Base-by-base conservation (phyloP, 495 filamentous ascomycete species). In the Schizothecium vesticola region DNA sequence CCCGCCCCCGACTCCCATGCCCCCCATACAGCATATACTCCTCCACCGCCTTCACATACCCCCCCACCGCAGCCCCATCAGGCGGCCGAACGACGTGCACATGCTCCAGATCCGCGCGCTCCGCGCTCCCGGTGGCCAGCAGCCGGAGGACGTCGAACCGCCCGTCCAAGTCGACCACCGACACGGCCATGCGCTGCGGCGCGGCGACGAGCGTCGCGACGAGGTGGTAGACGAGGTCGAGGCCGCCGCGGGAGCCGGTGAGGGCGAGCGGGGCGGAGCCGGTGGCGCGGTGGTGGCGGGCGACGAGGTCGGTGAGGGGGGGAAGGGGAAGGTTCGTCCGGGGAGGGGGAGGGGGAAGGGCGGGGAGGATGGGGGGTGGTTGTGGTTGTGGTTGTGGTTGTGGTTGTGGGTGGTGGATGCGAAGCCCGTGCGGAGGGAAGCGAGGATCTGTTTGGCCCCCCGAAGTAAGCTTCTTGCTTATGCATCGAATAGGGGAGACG, bases 131-230 rank as follows among this genome's bases (percentile, higher is more conserved):
- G 7, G 72, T 65, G 6, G 70, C 51, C 1, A 77, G 67, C 5
- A 95, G 81, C 12, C 88, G 83, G 16, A 83, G 74, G 12, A 87
- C 80, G 31, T 89, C 86, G 69, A 96, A 93, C 0, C 84, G 84
- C 56, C 83, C 82, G 57, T 92, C 88, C 0, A 88, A 81, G 71
- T 97, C 93, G 25, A 97, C 73, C 29, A 93, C 79, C 4, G 90
- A 83, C 3, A 94, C 83, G 2, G 91, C 83, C 21, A 86, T 84
- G 25, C 78, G 75, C 29, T 85, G 82, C 3, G 76, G 74, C 1
- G 78, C 56, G 2, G 89, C 85, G 10, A 95, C 79, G 13, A 91
- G 78, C 0, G 86, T 84, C 3, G 83, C 77, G 11, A 88, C 79
- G 5, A 89, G 78, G 8, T 91, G 72, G 73, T 91, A 89, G 69